Base-by-base conservation (phyloP, 805 yeast genomes). In the Yamadazyma sp. region DNA sequence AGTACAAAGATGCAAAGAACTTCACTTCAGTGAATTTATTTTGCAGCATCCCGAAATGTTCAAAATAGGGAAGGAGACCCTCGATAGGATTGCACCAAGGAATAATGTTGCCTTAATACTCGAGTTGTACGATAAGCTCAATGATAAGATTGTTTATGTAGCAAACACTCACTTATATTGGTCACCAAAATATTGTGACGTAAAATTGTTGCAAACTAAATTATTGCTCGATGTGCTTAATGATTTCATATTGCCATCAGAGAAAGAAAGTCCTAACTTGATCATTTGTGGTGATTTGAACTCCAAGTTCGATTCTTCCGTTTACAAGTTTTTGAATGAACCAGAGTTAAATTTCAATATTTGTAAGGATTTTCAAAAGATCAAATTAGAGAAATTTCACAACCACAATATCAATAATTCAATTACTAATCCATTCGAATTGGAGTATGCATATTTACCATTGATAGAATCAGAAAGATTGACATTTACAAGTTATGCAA, bases 131-230 rank as follows among this genome's bases (percentile, higher is more conserved):
- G 83, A 81, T 54, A 74, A 74, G 42, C 15, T 13, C 16, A 33
- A 33, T 15, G 27, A 33, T 14, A 27, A 27, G 22, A 15, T 15
- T 6, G 60, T 89, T 24, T 70, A 85, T 45, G 69, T 87, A 20
- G 88, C 84, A 3, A 89, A 88, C 52, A 89, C 97, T 0, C 98
- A 91, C 70, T 75, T 91, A 56, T 96, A 89, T 58, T 91, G 98
- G 97, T 96, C 91, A 65, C 98, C 98, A 3, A 87, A 84, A 30
- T 85, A 80, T 55, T 85, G 86, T 56, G 98, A 91, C 61, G 98
- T 91, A 38, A 91, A 91, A 59, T 79, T 96, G 2, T 81, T 93
- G 63, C 98, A 91, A 66, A 89, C 84, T 36, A 96, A 95, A 27
- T 82, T 91, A 21, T 66, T 91, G 44, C 62, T 93, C 49, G 96